Percentiles rank a stretch among this genome's conserved stretches.
Evolutionary conservation across 2,329 filamentous ascomycete genomes (phyloP).

Genomic region (Fusarium sp.): DNA sequence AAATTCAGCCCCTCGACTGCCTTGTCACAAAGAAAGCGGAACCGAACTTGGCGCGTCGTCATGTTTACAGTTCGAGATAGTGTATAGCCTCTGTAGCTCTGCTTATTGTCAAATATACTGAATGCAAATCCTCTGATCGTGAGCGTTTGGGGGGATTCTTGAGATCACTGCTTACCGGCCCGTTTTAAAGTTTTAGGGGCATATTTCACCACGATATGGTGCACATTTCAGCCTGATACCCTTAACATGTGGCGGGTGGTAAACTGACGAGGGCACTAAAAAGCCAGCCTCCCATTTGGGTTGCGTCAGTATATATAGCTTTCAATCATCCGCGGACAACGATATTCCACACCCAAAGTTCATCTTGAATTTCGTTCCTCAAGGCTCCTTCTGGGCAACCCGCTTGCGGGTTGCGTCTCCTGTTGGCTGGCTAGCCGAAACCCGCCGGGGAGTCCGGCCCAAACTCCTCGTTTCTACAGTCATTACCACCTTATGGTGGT

Average conservation of each 20-base stretch:
- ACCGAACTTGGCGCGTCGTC: conserved; percentile 2
- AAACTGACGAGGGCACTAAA: not conserved
- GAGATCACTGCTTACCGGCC: not conserved
- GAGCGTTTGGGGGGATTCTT: not conserved
- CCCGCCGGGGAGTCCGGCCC: too few relatives aligned
- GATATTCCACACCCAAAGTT: not conserved
- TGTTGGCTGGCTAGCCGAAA: too few relatives aligned
- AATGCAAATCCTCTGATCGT: conserved; percentile 11
- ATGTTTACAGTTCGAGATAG: not conserved
- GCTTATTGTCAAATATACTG: not conserved
- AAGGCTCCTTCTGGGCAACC: too few relatives aligned
- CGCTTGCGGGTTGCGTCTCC: too few relatives aligned
- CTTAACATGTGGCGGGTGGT: too few relatives aligned
- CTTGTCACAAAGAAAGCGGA: conserved; percentile 13
- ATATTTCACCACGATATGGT: conserved; percentile 1
- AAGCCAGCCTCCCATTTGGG: not conserved
- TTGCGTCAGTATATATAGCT: not conserved
- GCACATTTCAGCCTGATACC: not conserved
- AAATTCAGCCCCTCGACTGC: conserved; percentile 6
- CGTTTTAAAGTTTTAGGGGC: conserved; percentile 3
- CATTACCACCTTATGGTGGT: too few relatives aligned
- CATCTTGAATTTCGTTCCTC: conserved; percentile 6
- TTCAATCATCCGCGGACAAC: not conserved
- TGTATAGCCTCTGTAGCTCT: not conserved
- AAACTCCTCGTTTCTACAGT: too few relatives aligned